Evolutionary conservation across 495 filamentous ascomycete species (phyloP).

Genomic region (Aspergillus hancockii): DNA sequence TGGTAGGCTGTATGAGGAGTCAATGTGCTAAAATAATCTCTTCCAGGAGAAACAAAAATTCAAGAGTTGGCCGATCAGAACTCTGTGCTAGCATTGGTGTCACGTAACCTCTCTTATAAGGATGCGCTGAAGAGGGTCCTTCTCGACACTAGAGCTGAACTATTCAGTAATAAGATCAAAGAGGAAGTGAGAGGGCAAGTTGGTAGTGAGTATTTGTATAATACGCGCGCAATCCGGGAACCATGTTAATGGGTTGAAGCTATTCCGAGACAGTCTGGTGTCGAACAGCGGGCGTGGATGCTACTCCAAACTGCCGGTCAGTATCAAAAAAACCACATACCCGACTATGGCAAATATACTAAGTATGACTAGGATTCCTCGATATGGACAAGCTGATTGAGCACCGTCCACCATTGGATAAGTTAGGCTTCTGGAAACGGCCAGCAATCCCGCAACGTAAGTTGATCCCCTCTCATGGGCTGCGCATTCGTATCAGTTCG

Average conservation of each 20-base stretch:
- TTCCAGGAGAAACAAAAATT: conserved; percentile 1
- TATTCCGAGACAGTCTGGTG: conserved; percentile 5
- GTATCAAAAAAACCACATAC: not conserved
- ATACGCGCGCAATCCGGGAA: not conserved
- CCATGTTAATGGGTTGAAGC: conserved; percentile 7
- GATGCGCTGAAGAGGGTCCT: conserved; percentile 1
- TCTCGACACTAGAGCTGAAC: conserved; percentile 1
- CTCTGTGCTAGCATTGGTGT: not conserved
- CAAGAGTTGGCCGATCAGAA: not conserved
- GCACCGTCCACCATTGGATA: conserved; percentile 24
- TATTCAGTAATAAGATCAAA: not conserved
- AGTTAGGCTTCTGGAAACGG: conserved; percentile 16
- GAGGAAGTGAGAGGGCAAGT: conserved; percentile 2
- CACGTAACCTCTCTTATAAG: conserved; percentile 1
- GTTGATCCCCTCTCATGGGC: not conserved
- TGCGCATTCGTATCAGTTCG: not conserved
- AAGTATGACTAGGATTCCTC: conserved; percentile 29
- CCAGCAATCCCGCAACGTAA: conserved; percentile 28
- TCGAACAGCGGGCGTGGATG: conserved; percentile 19
- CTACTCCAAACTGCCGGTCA: conserved; percentile 24
- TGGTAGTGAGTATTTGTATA: not conserved
- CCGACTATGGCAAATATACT: not conserved
- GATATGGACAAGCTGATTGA: conserved; percentile 43
- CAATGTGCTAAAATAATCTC: not conserved
- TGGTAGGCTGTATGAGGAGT: not conserved